phyloP scores from a whole-genome alignment of 2,329 filamentous ascomycete species.

The Amphichorda felina region DNA sequence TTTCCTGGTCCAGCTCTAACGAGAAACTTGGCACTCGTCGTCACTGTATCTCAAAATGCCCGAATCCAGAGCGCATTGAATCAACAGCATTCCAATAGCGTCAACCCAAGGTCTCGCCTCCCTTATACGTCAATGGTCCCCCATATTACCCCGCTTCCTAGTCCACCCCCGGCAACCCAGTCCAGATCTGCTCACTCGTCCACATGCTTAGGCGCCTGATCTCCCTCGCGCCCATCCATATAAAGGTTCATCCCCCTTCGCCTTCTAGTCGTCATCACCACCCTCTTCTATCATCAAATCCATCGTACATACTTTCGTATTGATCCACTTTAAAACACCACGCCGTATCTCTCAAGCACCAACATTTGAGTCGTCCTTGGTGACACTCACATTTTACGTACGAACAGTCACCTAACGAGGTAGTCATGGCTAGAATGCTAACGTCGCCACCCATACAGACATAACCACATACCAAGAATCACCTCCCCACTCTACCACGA shows the following conservation, averaged over 20 bases:
- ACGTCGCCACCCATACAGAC: not conserved
- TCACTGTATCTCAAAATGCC: not conserved
- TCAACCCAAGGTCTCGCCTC: not conserved
- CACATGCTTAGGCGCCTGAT: not conserved
- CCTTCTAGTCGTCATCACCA: not conserved
- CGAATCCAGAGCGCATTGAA: not conserved
- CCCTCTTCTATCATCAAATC: not conserved
- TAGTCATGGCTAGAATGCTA: too few relatives aligned
- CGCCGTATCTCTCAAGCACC: too few relatives aligned
- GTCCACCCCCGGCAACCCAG: not conserved
- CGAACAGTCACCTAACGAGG: not conserved
- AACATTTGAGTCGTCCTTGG: not conserved
- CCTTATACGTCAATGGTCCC: not conserved
- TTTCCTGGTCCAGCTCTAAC: too few relatives aligned
- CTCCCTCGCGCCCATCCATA: not conserved
- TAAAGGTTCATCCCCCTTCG: not conserved
- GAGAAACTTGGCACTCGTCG: not conserved
- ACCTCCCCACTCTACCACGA: not conserved
- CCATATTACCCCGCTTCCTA: conserved; percentile 4
- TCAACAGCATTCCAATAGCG: not conserved
- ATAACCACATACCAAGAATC: not conserved
- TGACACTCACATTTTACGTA: not conserved
- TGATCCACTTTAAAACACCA: too few relatives aligned
- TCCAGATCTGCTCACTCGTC: conserved; percentile 1
- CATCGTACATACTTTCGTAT: not conserved